These are phyloP conservation scores for Plasmodium coatneyi DNA, from an alignment of 169 alveolate species.

Conservation along the genomic window DNA sequence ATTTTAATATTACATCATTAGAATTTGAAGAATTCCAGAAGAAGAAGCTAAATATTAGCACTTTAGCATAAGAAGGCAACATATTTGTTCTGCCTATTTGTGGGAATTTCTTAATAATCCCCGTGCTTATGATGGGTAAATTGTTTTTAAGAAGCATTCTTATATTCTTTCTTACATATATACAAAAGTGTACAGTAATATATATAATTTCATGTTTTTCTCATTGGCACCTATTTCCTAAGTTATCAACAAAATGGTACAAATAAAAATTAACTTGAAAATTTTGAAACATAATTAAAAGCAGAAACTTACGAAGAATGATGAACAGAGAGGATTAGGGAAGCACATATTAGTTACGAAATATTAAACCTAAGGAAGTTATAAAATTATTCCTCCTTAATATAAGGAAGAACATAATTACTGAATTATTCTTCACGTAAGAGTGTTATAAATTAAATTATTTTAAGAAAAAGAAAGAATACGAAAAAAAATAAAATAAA, in stretches of 20 bases:
- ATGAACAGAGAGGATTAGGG: not conserved
- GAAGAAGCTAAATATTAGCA: not conserved
- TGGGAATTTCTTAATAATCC: not conserved
- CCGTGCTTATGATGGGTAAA: not conserved
- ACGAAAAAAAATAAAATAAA: not conserved
- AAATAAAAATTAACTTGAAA: not conserved
- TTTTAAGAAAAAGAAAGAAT: not conserved
- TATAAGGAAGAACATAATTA: not conserved
- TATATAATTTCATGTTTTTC: not conserved
- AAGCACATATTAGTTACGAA: not conserved
- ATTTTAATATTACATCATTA: constrained; percentile 2
- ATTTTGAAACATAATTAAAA: not conserved
- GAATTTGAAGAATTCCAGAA: not conserved
- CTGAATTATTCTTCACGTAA: not conserved
- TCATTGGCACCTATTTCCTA: not conserved
- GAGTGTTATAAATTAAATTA: not conserved
- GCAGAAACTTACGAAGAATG: not conserved
- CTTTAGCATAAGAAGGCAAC: not conserved
- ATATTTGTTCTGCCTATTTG: not conserved
- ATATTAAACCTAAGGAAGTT: not conserved
- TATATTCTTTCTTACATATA: not conserved
- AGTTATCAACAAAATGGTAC: not conserved
- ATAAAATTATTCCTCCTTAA: not conserved
- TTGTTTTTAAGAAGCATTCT: not conserved
- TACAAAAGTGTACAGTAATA: not conserved